A percentile compares a stretch with the other conserved stretches of the same genome.
phyloP scores from a whole-genome alignment of 306 rosid genomes.

The Cicer cuneatum region DNA sequence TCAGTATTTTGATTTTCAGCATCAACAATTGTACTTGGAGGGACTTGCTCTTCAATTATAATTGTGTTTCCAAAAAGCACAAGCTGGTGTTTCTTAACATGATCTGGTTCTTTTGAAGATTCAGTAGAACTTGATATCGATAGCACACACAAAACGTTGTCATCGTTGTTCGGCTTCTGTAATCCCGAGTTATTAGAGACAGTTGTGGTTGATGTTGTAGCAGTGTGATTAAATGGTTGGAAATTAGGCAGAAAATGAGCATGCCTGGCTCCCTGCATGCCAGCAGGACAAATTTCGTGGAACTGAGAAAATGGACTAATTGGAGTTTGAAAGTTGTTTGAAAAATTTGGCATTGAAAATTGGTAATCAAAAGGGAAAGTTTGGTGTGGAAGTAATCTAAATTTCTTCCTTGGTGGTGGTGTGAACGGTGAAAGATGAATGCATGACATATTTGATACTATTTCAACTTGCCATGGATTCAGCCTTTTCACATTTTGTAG shows the following conservation, averaged over 20 bases:
- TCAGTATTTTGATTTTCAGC: no score
- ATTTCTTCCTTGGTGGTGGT: slow-evolving; percentile 66
- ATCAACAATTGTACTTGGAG: no score
- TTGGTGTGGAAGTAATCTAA: slow-evolving; percentile 63
- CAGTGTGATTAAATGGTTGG: no score
- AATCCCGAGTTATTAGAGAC: no score
- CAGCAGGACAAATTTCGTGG: slow-evolving; percentile 79
- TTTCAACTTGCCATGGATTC: slow-evolving; percentile 86
- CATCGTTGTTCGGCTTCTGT: no score
- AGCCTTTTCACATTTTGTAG: slow-evolving; percentile 81
- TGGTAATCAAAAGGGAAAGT: slow-evolving; percentile 33
- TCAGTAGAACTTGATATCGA: no score
- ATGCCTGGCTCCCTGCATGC: slow-evolving; percentile 99
- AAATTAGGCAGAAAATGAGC: slow-evolving; percentile 51
- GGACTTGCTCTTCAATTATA: no score
- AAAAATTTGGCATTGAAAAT: slow-evolving; percentile 51
- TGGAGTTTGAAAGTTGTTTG: slow-evolving; percentile 59
- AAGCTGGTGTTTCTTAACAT: no score
- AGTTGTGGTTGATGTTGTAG: no score
- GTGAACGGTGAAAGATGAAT: slow-evolving; percentile 68
- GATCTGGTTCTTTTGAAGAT: no score
- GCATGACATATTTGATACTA: slow-evolving; percentile 70
- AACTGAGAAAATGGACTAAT: slow-evolving; percentile 57
- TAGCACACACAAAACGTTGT: no score
- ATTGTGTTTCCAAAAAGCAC: no score